Conservation (phyloP, 768 basidiomycete genomes). For the Cytidiella melzeri region DNA sequence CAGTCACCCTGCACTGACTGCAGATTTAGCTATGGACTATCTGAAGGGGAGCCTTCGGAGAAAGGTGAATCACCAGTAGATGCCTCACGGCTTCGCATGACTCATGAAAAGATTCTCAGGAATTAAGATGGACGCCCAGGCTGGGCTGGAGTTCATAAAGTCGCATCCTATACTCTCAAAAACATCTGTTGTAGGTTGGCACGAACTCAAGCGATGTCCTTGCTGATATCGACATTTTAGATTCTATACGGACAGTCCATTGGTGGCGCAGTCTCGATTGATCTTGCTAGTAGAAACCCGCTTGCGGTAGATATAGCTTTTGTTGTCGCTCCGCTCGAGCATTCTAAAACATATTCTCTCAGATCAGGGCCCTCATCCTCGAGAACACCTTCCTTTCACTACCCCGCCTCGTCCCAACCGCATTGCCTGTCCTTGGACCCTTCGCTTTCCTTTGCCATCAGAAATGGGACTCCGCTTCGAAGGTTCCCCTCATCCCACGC, state of each 20-base stretch:
- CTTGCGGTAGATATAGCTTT: conserved; percentile 49
- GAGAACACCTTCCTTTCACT: conserved; percentile 94
- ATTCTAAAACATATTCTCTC: too few relatives aligned
- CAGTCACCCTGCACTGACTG: too few relatives aligned
- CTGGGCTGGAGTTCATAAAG: conserved; percentile 67
- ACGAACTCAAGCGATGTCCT: neutral
- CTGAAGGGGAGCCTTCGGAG: conserved; percentile 84
- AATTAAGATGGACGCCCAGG: conserved; percentile 79
- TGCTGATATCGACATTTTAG: conserved; percentile 26
- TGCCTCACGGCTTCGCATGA: neutral
- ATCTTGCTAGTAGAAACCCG: conserved; percentile 77
- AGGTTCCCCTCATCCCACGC: conserved; percentile 51
- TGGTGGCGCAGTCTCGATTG: conserved; percentile 89
- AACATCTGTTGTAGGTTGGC: conserved; percentile 56
- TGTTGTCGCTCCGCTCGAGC: too few relatives aligned
- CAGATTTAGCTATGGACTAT: conserved; percentile 71
- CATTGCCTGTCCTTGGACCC: conserved; percentile 67
- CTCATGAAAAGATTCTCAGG: conserved; percentile 38
- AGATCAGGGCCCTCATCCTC: conserved; percentile 77
- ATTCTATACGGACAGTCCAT: conserved; percentile 82
- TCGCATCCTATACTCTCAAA: conserved; percentile 56
- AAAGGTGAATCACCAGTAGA: conserved; percentile 50
- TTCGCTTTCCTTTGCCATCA: conserved; percentile 80
- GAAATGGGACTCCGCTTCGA: conserved; percentile 77
- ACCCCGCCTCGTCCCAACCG: conserved; percentile 72